Evolutionary conservation across 129 eudicot species (phyloP), one percentile per base, ranked within the genome.

Genomic region (Artemisia argyi): DNA sequence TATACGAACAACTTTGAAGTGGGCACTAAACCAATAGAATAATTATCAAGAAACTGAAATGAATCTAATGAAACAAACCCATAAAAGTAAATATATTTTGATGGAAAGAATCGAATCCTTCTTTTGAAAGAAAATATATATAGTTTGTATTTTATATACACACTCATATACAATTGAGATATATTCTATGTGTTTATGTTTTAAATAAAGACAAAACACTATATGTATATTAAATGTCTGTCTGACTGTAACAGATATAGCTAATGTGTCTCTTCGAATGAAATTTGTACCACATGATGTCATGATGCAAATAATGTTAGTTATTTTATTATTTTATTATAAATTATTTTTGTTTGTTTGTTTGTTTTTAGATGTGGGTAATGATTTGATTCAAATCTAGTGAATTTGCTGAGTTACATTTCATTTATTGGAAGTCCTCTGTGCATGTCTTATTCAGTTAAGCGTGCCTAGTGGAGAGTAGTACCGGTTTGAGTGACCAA

Each of bases 71-170:
- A 69, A 52, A 50, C 15, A 71, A 72, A 78, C 67, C 73, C 73
- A 10, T 44, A 63, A 70, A 35, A 49, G 66, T 64, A 44, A 63
- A 60, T 71, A 63, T 66, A 20, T 20, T 64, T 71, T 78, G 55
- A 64, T 71, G 77, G 17, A 61, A 78, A 65, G 82, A 78, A 78
- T 78, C 82, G 82, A 78, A 78, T 78, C 9, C 26, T 46, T 17
- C 73, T 55, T 66, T 24, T 53, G 66, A 78, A 78, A 62, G 63
- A 62, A 78, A 5, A 39, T 39, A 39, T 39, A 39, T 35, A 35
- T 35, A 35, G 8, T 71, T 77, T 49, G 0, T 20, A 35, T 35
- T 35, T 35, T 69, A 77, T 69, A 51, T 18, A 77, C 15, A 54
- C 47, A 61, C 51, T 26, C 26, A 49, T 3, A 66, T 69, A 51